Base-by-base conservation (phyloP, 352 stramenopile species). In the Phytophthora ramorum region DNA sequence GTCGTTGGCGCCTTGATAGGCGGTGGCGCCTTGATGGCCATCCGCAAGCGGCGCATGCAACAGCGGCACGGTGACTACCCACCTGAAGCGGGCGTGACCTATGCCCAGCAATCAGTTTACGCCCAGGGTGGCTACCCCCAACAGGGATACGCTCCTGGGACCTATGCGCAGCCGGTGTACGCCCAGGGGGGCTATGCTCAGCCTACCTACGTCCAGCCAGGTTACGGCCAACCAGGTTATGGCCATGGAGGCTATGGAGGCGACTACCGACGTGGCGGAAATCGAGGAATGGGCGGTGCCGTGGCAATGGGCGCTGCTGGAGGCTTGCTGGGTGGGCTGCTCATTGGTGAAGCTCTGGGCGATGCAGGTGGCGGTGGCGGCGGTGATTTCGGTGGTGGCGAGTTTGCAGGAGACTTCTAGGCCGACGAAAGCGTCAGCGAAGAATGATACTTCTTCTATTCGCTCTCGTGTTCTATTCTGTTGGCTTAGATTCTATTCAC, bases 81-180 rank as follows among this genome's bases (percentile, higher is more conserved):
- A 5, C 38, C 71, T 10, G 37, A 43, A 40, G 45, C 43, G 7
- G 59, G 49, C 0, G 48, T 58, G 9, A 32, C 28, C 1, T 73
- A 79, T 40, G 28, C 41, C 13, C 57, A 66, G 52, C 69, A 83
- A 28, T 56, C 66, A 13, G 69, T 76, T 32, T 80, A 79, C 52
- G 66, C 64, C 12, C 61, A 71, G 45, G 63, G 63, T 4, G 73
- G 49, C 3, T 85, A 83, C 24, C 28, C 47, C 1, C 75, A 81
- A 44, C 67, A 74, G 19, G 60, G 52, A 3, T 84, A 79, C 34
- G 69, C 61, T 16, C 64, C 71, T 17, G 69, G 70, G 5, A 60
- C 47, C 2, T 88, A 91, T 35, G 56, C 54, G 4, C 79, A 75
- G 41, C 78, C 68, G 20, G 78, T 73, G 4, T 82, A 81, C 40